Conservation (phyloP, 2,329 filamentous ascomycete species). For the Penicillium olsonii region DNA sequence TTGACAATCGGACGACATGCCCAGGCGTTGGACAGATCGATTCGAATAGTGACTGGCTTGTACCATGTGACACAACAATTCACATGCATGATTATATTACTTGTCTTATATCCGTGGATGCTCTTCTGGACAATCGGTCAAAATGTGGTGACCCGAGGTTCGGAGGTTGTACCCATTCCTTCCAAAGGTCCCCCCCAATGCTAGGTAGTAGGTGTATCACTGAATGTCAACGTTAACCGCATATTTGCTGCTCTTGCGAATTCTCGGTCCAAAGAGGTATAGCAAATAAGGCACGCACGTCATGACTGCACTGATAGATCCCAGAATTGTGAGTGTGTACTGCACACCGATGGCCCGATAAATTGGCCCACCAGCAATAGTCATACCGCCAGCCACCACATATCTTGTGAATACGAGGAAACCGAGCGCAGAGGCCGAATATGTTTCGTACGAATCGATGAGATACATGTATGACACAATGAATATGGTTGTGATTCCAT, state of each 20-base stretch:
- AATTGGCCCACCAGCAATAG: slow-evolving; percentile 31
- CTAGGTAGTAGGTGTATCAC: too few species aligned
- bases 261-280: slow-evolving; percentile 7
- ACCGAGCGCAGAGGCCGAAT: slow-evolving; percentile 50
- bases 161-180: too few species aligned
- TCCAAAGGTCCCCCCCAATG: too few species aligned
- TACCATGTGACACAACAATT: too few species aligned
- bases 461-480: slow-evolving; percentile 57
- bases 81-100: too few species aligned
- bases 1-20: too few species aligned
- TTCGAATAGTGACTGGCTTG: too few species aligned
- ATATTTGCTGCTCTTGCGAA: not conserved
- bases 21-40: too few species aligned
- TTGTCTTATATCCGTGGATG: too few species aligned
- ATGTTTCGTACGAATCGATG: slow-evolving; percentile 56
- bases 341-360: slow-evolving; percentile 42
- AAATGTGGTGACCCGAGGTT: too few species aligned
- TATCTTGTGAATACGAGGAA: slow-evolving; percentile 44
- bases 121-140: too few species aligned
- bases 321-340: slow-evolving; percentile 44
- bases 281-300: slow-evolving; percentile 42
- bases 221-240: too few species aligned
- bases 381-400: slow-evolving; percentile 37
- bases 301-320: slow-evolving; percentile 35
- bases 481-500: slow-evolving; percentile 51